These are phyloP conservation scores for Pleoardoris graminearum DNA, from an alignment of 2,329 filamentous ascomycete genomes.

Conservation along the genomic window DNA sequence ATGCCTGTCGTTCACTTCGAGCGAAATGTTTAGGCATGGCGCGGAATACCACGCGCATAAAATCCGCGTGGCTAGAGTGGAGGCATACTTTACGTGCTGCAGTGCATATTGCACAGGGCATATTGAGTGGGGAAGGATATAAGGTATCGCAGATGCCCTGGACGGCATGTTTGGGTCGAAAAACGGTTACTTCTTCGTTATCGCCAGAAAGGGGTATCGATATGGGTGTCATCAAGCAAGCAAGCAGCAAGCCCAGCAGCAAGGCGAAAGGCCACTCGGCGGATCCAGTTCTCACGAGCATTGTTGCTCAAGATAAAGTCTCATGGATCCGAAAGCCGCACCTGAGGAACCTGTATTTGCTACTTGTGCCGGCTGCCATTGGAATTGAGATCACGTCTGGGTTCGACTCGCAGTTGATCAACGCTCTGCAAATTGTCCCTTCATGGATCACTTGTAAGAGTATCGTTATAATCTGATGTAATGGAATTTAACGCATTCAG, in stretches of 20 bases:
- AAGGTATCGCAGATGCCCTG: not conserved
- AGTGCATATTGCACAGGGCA: not conserved
- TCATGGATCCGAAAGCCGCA: constrained; percentile 43
- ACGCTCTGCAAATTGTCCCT: constrained; percentile 24
- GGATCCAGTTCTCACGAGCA: constrained; percentile 44
- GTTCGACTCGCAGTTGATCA: constrained; percentile 29
- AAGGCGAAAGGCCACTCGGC: constrained; percentile 18
- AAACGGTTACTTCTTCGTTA: not conserved
- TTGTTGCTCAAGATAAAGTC: constrained; percentile 44
- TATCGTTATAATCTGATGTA: not conserved
- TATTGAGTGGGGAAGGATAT: not conserved
- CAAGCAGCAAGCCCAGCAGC: constrained; percentile 11
- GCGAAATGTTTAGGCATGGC: not conserved
- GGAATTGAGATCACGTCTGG: constrained; percentile 30
- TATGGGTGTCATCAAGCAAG: constrained; percentile 11
- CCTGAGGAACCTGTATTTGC: constrained; percentile 35
- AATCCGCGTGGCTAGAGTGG: not conserved
- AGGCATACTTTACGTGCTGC: constrained; percentile 1
- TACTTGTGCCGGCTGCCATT: constrained; percentile 27
- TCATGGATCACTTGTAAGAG: constrained; percentile 21
- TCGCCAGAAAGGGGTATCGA: not conserved
- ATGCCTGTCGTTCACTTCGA: constrained; percentile 4
- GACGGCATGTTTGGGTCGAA: not conserved
- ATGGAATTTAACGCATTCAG: constrained; percentile 8
- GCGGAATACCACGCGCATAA: constrained; percentile 3